These are phyloP conservation scores for Cymodocea nodosa DNA, from an alignment of 116 monocot species.

Conservation along the genomic window DNA sequence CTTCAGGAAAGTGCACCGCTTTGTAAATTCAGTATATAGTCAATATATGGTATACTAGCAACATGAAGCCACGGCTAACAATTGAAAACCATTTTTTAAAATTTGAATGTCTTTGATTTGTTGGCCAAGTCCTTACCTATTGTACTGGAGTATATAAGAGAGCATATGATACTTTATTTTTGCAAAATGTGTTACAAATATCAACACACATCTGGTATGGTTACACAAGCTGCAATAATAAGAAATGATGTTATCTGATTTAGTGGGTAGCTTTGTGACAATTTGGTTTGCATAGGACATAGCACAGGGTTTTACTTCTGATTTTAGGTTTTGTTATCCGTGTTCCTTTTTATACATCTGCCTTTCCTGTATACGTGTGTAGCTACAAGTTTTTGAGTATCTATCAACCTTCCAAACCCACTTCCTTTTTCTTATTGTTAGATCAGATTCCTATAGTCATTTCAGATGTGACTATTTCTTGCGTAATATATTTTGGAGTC, in stretches of 20 bases:
- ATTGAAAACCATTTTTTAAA: too few species aligned
- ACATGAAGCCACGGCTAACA: too few species aligned
- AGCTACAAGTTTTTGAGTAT: neutral
- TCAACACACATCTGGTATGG: too few species aligned
- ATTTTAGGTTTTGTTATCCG: neutral
- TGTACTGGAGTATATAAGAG: neutral
- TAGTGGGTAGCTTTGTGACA: too few species aligned
- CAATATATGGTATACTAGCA: too few species aligned
- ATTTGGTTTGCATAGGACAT: too few species aligned
- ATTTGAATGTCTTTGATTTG: too few species aligned
- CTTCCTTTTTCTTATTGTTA: neutral
- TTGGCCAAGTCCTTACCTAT: too few species aligned
- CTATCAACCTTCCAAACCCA: neutral
- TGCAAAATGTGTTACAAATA: too few species aligned
- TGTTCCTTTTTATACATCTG: neutral
- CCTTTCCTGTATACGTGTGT: slow-evolving; percentile 3
- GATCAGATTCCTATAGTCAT: neutral
- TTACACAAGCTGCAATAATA: neutral
- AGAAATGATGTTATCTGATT: neutral
- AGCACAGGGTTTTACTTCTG: neutral
- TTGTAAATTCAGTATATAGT: too few species aligned
- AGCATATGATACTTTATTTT: neutral
- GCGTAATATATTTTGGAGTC: neutral
- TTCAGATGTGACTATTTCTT: too few species aligned
- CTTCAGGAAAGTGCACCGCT: too few species aligned